Conservation (phyloP, 768 basidiomycete species). For the button mushroom (Agaricus bisporus) region DNA sequence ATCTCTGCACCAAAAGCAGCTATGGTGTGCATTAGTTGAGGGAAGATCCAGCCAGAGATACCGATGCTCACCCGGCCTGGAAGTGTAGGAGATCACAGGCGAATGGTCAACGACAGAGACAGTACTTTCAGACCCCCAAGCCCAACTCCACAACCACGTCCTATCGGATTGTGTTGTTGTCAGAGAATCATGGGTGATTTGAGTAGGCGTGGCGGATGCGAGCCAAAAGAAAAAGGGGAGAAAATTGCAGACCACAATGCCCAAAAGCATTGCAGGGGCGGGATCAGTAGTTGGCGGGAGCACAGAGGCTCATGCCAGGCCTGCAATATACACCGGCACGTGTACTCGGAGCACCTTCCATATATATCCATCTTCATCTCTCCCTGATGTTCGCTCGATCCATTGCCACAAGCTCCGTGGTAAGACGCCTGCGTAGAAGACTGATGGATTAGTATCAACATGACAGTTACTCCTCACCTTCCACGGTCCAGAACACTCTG, state of each 20-base stretch:
- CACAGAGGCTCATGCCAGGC: not conserved
- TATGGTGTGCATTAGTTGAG: constrained; percentile 7
- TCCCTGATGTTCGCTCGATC: no score
- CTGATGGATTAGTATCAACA: no score
- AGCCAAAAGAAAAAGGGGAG: not conserved
- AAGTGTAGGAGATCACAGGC: constrained; percentile 63
- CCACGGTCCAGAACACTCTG: no score
- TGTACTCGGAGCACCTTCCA: not conserved
- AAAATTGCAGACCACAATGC: constrained; percentile 1
- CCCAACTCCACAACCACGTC: constrained; percentile 57
- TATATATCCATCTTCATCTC: no score
- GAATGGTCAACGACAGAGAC: constrained; percentile 75
- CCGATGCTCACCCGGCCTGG: constrained; percentile 49
- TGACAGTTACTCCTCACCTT: no score
- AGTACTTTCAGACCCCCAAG: constrained; percentile 61
- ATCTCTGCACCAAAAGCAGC: constrained; percentile 78
- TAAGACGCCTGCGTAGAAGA: no score
- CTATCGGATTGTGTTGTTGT: constrained; percentile 43
- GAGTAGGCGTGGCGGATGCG: constrained; percentile 23
- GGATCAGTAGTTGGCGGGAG: not conserved
- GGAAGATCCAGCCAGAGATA: not conserved
- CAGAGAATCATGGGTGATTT: constrained; percentile 19
- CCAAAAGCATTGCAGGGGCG: constrained; percentile 1
- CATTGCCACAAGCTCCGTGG: no score
- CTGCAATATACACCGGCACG: constrained; percentile 3